Evolutionary conservation across 2,329 filamentous ascomycete species (phyloP).

Genomic region (Polychaeton citri): DNA sequence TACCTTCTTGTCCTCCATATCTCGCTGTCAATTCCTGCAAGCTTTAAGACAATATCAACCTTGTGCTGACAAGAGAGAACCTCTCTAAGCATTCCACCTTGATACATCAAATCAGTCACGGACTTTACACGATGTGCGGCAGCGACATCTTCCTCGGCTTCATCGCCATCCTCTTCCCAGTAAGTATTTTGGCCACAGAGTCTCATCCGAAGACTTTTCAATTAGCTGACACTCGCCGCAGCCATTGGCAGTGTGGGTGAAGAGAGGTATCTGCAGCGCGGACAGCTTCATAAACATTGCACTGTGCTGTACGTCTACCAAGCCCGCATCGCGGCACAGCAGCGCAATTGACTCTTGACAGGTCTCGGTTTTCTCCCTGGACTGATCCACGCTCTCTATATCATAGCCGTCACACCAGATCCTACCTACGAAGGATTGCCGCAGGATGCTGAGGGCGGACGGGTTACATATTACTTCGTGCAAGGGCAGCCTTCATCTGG

Average conservation of each 20-base stretch:
- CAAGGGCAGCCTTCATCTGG: constrained; percentile 7
- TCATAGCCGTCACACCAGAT: constrained; percentile 83
- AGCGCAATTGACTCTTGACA: constrained; percentile 1
- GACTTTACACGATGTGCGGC: constrained; percentile 40
- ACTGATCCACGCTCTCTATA: constrained; percentile 93
- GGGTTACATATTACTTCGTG: constrained; percentile 65
- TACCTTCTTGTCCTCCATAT: too few species aligned
- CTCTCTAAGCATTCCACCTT: too few species aligned
- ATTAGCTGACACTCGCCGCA: constrained; percentile 21
- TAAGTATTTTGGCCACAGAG: neutral
- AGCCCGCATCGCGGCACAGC: neutral
- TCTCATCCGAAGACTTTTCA: constrained; percentile 1
- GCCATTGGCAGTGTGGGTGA: constrained; percentile 70
- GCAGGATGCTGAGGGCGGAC: constrained; percentile 40
- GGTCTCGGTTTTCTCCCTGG: constrained; percentile 52
- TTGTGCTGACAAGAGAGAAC: too few species aligned
- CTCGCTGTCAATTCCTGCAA: too few species aligned
- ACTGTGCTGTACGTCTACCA: constrained; percentile 44
- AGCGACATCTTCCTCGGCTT: constrained; percentile 48
- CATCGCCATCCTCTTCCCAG: constrained; percentile 47
- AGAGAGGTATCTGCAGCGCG: constrained; percentile 79
- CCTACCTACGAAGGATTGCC: constrained; percentile 50
- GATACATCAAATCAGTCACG: neutral
- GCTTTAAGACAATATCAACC: too few species aligned
- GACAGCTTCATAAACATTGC: constrained; percentile 93